Conservation (phyloP, 208 protist species). For the Crithidia brevicula region DNA sequence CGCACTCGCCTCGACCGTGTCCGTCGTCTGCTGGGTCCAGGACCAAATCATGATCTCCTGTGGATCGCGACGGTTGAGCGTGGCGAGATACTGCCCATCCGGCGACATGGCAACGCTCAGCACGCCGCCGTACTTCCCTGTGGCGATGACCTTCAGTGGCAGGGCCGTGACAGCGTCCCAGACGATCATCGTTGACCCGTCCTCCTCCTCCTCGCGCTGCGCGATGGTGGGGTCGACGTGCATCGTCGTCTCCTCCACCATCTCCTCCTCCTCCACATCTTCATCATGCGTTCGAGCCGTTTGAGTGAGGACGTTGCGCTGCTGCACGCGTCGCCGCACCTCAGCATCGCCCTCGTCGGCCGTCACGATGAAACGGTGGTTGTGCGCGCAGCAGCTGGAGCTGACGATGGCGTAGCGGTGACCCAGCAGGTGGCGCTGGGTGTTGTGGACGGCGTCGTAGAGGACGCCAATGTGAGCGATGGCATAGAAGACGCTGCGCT, state of each 20-base stretch:
- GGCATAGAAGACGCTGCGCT: conserved; percentile 91
- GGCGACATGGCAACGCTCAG: conserved; percentile 88
- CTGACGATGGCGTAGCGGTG: conserved; percentile 87
- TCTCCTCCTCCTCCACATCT: conserved; percentile 29
- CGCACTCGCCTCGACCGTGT: conserved; percentile 18
- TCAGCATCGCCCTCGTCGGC: conserved; percentile 78
- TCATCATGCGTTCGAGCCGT: conserved; percentile 3
- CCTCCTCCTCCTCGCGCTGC: conserved; percentile 72
- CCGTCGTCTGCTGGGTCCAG: conserved; percentile 59
- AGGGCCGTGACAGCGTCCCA: conserved; percentile 91
- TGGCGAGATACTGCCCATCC: conserved; percentile 90
- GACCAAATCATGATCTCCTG: conserved; percentile 94
- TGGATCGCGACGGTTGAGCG: conserved; percentile 76
- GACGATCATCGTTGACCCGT: conserved; percentile 92
- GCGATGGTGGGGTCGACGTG: conserved; percentile 52
- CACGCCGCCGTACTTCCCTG: conserved; percentile 83
- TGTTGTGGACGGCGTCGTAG: conserved; percentile 89
- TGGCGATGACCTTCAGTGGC: conserved; percentile 84
- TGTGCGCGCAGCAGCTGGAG: conserved; percentile 74
- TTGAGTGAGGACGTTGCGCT: conserved; percentile 24
- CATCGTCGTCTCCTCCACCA: conserved; percentile 44
- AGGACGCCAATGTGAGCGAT: conserved; percentile 92
- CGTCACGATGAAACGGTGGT: conserved; percentile 93
- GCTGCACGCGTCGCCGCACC: conserved; percentile 29
- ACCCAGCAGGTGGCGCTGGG: conserved; percentile 91